These are phyloP conservation scores for Lunularia cruciata DNA, from an alignment of 225 moss, liverwort and hornwort species.

Conservation along the genomic window DNA sequence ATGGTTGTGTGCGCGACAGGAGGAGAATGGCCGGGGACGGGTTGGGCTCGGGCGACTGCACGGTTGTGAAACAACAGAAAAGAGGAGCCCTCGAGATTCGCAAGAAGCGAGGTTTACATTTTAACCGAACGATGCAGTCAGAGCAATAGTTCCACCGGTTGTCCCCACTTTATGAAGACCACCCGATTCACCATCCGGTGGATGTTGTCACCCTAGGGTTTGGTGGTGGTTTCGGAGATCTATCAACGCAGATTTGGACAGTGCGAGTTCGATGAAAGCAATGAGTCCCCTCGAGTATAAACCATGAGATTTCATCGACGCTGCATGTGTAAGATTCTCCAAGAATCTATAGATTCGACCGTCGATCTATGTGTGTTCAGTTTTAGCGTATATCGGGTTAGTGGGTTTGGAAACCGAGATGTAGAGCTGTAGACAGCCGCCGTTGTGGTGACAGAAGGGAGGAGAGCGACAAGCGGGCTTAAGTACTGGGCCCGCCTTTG, in stretches of 20 bases:
- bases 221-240: conserved; percentile 8
- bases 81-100: conserved; percentile 8
- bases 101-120: background rate
- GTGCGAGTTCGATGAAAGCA: background rate
- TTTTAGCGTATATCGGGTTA: background rate
- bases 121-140: background rate
- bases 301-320: background rate
- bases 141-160: background rate
- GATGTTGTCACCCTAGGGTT: background rate
- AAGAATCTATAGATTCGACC: background rate
- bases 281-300: background rate
- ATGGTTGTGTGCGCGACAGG: conserved; percentile 10
- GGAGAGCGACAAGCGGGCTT: background rate
- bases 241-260: background rate
- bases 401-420: background rate
- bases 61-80: conserved; percentile 4
- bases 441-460: conserved; percentile 2
- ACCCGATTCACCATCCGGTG: background rate
- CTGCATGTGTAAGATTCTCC: background rate
- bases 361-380: background rate
- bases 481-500: background rate
- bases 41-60: background rate
- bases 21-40: background rate
- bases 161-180: background rate
- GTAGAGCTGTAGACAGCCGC: background rate